Evolutionary conservation across 768 basidiomycete genomes (phyloP).

Genomic region (Porphyrellus cyaneotinctus): DNA sequence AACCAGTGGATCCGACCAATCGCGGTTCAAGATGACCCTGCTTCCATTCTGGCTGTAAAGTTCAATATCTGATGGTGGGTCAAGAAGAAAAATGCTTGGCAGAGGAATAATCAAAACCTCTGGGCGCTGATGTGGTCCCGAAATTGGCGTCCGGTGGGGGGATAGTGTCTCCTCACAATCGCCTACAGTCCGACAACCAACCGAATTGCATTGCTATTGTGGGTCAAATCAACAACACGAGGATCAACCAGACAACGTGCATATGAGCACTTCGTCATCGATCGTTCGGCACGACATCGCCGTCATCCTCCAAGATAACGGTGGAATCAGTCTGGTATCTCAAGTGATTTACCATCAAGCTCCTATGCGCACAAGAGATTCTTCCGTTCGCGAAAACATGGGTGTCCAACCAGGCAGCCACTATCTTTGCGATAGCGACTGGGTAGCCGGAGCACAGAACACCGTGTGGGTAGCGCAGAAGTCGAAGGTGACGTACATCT

Average conservation of each 20-base stretch:
- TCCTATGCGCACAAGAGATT: not conserved
- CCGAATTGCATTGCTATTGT: not conserved
- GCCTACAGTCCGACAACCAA: not conserved
- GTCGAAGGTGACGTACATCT: not conserved
- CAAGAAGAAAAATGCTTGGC: not conserved
- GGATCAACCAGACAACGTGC: constrained; percentile 1
- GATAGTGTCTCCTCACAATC: not conserved
- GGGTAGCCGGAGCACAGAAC: not conserved
- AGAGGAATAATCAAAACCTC: too few species aligned
- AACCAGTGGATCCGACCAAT: too few species aligned
- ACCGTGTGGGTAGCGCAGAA: not conserved
- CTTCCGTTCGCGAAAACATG: not conserved
- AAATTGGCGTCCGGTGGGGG: too few species aligned
- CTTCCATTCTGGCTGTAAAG: too few species aligned
- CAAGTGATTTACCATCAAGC: not conserved
- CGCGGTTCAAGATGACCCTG: too few species aligned
- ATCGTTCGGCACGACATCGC: not conserved
- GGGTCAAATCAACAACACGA: not conserved
- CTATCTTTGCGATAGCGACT: constrained; percentile 1
- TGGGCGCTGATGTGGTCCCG: not conserved
- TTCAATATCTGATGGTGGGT: not conserved
- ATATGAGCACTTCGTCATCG: not conserved
- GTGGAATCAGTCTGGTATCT: not conserved
- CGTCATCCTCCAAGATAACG: not conserved
- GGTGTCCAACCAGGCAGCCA: not conserved